phyloP scores from a whole-genome alignment of 306 rosid species.

The Corylus avellana region DNA sequence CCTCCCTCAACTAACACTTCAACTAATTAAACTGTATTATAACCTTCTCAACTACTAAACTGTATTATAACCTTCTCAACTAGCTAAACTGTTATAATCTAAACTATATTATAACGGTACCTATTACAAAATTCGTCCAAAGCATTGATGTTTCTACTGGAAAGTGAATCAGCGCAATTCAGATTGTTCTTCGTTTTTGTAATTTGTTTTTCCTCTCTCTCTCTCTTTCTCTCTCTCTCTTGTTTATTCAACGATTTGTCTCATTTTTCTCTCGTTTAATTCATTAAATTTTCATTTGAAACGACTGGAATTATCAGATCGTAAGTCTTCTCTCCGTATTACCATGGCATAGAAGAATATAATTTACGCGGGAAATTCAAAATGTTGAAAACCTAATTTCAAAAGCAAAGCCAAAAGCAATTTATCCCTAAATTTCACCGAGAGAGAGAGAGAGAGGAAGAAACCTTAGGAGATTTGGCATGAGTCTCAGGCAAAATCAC shows the following conservation, averaged over 20 bases:
- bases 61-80: too few species aligned
- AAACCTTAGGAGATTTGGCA: background rate
- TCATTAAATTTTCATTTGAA: background rate
- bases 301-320: background rate
- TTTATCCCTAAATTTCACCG: background rate
- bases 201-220: background rate
- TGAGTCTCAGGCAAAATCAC: background rate
- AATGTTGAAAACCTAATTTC: slow-evolving; percentile 12
- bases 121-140: background rate
- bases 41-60: too few species aligned
- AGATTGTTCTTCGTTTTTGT: background rate
- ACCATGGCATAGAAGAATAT: background rate
- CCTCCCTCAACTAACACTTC: too few species aligned
- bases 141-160: background rate
- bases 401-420: background rate
- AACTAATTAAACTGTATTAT: too few species aligned
- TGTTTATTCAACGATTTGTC: background rate
- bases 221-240: too few species aligned
- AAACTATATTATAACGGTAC: too few species aligned
- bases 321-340: too few species aligned
- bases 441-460: background rate
- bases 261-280: background rate
- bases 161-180: too few species aligned
- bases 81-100: too few species aligned
- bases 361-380: slow-evolving; percentile 3